Evolutionary conservation across 1,284 basidiomycete species (phyloP).

Genomic region (Inonotus obliquus): DNA sequence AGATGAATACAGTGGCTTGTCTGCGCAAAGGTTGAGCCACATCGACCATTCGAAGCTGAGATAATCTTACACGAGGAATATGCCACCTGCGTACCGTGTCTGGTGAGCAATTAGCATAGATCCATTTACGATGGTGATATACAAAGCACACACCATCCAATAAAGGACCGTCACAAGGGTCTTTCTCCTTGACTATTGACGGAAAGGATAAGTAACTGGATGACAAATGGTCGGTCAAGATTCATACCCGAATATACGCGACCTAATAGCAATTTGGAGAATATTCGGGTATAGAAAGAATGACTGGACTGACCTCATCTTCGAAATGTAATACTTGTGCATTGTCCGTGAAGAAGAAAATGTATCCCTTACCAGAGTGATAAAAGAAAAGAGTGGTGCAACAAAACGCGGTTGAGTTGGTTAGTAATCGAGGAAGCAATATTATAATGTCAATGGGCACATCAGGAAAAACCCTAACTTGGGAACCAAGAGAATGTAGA

Average conservation of each 20-base stretch:
- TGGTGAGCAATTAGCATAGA: too few relatives aligned
- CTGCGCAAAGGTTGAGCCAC: too few relatives aligned
- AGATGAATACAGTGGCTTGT: too few relatives aligned
- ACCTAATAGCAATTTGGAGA: not conserved
- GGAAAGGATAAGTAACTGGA: not conserved
- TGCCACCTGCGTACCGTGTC: too few relatives aligned
- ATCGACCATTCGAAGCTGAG: too few relatives aligned
- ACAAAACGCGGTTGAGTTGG: not conserved
- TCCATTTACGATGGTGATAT: too few relatives aligned
- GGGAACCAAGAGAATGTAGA: not conserved
- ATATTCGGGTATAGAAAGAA: not conserved
- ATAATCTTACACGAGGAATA: too few relatives aligned
- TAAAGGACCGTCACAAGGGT: not conserved
- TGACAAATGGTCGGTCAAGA: not conserved
- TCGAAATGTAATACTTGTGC: not conserved
- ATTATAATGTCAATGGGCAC: not conserved
- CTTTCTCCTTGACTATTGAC: not conserved
- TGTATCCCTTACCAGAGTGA: not conserved
- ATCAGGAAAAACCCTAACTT: not conserved
- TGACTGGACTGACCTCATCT: not conserved
- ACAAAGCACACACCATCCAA: too few relatives aligned
- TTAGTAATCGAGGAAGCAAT: too few relatives aligned
- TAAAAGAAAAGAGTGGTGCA: not conserved
- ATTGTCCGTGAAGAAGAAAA: not conserved
- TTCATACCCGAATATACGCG: not conserved